A percentile compares a stretch with the other conserved stretches of the same genome.
Conservation (phyloP, 768 basidiomycete species). For the Lentinula boryana region DNA sequence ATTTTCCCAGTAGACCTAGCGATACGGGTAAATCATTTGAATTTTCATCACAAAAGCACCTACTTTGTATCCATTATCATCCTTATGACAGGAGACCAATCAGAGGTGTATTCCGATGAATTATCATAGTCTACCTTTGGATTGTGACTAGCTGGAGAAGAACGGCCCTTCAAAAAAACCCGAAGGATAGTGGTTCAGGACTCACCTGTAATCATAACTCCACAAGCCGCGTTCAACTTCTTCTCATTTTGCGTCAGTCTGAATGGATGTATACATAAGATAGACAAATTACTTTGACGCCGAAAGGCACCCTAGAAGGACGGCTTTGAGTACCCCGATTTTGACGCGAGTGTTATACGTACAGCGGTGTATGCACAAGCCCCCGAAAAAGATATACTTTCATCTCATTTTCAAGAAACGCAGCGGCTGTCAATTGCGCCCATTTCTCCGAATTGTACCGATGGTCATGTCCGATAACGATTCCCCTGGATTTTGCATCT, state of each 20-base stretch:
- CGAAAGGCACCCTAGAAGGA: constrained; percentile 67
- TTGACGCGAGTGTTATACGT: constrained; percentile 14
- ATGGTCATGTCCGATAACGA: constrained; percentile 87
- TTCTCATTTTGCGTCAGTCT: constrained; percentile 19
- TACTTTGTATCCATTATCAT: constrained; percentile 89
- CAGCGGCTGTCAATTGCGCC: constrained; percentile 69
- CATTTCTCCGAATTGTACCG: constrained; percentile 73
- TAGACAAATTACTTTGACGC: constrained; percentile 25
- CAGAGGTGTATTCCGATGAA: not conserved
- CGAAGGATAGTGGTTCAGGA: not conserved
- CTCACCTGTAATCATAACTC: constrained; percentile 86
- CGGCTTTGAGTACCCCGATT: not conserved
- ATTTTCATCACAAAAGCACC: not conserved
- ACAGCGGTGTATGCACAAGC: constrained; percentile 80
- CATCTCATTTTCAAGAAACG: constrained; percentile 57
- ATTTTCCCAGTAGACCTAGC: constrained; percentile 86
- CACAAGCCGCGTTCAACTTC: constrained; percentile 62
- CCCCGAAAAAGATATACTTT: constrained; percentile 67
- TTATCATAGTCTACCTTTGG: constrained; percentile 54
- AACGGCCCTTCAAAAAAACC: not conserved
- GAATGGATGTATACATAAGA: not conserved
- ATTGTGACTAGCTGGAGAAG: constrained; percentile 68
- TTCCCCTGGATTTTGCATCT: constrained; percentile 51
- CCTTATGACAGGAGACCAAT: constrained; percentile 26
- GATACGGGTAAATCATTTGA: not conserved